Evolutionary conservation across 306 rosid species (phyloP), one percentile per base, ranked within the genome.

Genomic region (Ormosia emarginata): DNA sequence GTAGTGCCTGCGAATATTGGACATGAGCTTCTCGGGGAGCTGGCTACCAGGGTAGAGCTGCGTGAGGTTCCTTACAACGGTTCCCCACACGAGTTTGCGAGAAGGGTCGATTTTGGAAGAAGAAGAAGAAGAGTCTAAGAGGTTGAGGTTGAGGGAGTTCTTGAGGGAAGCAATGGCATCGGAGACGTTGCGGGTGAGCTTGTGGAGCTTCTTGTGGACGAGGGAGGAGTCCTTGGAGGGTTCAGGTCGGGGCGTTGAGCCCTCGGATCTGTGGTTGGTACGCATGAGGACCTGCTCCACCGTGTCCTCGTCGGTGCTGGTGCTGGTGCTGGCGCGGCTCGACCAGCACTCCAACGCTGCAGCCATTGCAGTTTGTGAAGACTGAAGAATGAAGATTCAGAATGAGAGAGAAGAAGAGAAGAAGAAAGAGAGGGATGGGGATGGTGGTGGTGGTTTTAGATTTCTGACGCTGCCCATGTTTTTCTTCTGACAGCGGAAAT

Each of bases 291-390:
- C 93, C 76, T 92, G 98, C 85, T 94, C 95, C 62, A 92, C 97
- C 87, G 86, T 57, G 62, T 91, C 94, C 75, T 94, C 97, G 57
- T 91, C 96, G 8, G 83, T 81, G 53, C 82, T 80, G 75, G 88
- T 83, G 43, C 94, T 79, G 71, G 88, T 84, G 41, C 93, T 44
- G 5, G 88, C 85, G 43, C 97, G 89, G 79, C 92, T 84, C 12
- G 97, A 94, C 98, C 98, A 94, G 86, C 98, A 94, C 83, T 94
- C 98, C 83, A 94, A 49, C 4, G 97, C 97, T 0, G 97, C 91
- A 2, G 97, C 96, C 98, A 92, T 92, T 66, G 86, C 30, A 0
- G 70, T 2, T 58, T 43, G 56, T 13, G 12, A 2, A 6, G 41
- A 77, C 11, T 6, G 65, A 9, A 7, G 53, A 5, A 17, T 52